Conservation (phyloP, 2,329 filamentous ascomycete species). For the Venturia asperata region DNA sequence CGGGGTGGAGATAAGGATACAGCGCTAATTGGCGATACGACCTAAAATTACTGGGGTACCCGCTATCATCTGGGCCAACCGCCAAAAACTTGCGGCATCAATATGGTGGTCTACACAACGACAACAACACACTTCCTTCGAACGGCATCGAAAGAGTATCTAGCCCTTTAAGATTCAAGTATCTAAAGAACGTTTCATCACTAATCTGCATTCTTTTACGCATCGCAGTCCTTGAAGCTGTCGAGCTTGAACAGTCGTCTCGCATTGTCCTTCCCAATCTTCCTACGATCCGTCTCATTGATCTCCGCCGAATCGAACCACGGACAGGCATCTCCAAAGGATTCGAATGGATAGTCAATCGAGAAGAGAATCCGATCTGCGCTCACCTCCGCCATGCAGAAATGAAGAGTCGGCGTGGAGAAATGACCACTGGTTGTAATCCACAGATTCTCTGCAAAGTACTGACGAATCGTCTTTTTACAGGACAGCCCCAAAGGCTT, state of each 20-base stretch:
- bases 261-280: constrained; percentile 43
- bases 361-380: constrained; percentile 47
- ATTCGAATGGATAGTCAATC: constrained; percentile 49
- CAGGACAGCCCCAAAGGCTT: constrained; percentile 41
- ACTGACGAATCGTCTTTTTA: constrained; percentile 44
- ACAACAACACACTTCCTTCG: neutral
- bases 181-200: neutral
- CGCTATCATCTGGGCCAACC: no score
- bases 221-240: constrained; percentile 25
- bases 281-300: constrained; percentile 32
- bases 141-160: no score
- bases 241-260: constrained; percentile 35
- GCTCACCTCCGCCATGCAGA: constrained; percentile 43
- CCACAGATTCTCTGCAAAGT: constrained; percentile 51
- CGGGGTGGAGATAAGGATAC: no score
- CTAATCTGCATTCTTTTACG: constrained; percentile 1
- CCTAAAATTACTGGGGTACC: no score
- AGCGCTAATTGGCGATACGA: no score
- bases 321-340: constrained; percentile 36
- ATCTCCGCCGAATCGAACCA: constrained; percentile 39
- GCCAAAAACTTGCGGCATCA: no score
- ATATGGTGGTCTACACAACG: no score
- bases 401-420: constrained; percentile 47
- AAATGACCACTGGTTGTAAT: constrained; percentile 53
- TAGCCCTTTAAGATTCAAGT: no score